Evolutionary conservation across 1,284 basidiomycete genomes (phyloP).

Genomic region (Austropuccinia psidii): DNA sequence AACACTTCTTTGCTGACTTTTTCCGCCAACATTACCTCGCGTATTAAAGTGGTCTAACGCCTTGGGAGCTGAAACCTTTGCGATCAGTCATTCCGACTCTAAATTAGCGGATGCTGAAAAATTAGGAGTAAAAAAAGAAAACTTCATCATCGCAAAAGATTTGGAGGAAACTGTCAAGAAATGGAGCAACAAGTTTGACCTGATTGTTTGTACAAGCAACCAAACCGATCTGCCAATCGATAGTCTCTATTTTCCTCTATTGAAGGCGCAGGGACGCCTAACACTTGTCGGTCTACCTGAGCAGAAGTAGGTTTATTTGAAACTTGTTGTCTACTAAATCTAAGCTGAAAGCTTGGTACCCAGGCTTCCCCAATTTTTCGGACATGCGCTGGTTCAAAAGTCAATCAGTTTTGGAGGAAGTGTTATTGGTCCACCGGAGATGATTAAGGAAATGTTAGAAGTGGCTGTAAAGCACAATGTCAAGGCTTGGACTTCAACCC

Average conservation of each 20-base stretch:
- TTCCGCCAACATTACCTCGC: background rate
- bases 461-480: conserved; percentile 35
- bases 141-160: conserved; percentile 26
- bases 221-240: conserved; percentile 30
- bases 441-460: conserved; percentile 36
- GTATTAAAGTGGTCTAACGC: conserved; percentile 28
- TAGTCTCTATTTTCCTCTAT: conserved; percentile 9
- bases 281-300: conserved; percentile 28
- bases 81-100: conserved; percentile 31
- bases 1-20: background rate
- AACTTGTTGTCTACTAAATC: background rate
- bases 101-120: conserved; percentile 24
- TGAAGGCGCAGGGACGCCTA: conserved; percentile 11
- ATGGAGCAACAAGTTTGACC: conserved; percentile 29
- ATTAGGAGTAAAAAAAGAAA: conserved; percentile 10
- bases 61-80: conserved; percentile 20
- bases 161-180: background rate
- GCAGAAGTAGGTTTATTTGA: conserved; percentile 1
- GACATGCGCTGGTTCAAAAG: conserved; percentile 24
- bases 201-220: conserved; percentile 30
- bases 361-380: conserved; percentile 28
- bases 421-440: conserved; percentile 13
- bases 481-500: conserved; percentile 6
- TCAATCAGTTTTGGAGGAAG: conserved; percentile 29
- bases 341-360: background rate